Conservation (phyloP, 1,284 basidiomycete species). For the Phylloporus sp. region DNA sequence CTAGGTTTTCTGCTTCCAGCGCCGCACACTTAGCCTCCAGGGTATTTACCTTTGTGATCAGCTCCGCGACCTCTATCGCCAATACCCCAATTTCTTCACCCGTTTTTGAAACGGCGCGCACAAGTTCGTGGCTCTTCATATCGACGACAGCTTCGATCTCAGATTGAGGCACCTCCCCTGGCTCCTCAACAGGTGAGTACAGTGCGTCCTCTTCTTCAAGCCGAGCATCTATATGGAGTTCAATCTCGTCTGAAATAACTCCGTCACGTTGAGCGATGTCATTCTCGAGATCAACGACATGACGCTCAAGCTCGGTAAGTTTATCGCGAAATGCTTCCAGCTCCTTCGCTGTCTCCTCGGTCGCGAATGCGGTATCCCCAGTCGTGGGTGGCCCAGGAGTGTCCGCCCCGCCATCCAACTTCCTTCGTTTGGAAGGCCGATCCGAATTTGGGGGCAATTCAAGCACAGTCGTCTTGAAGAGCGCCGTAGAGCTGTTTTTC, state of each 20-base stretch:
- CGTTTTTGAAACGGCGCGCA: constrained; percentile 25
- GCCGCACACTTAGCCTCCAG: constrained; percentile 33
- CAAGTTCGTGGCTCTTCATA: constrained; percentile 23
- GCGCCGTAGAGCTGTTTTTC: constrained; percentile 23
- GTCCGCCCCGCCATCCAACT: constrained; percentile 29
- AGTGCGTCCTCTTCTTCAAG: constrained; percentile 37
- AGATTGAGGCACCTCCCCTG: constrained; percentile 16
- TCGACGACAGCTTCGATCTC: constrained; percentile 31
- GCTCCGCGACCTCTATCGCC: constrained; percentile 41
- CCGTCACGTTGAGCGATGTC: constrained; percentile 44
- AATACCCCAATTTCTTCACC: constrained; percentile 45
- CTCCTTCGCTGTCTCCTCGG: constrained; percentile 29
- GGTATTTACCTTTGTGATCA: constrained; percentile 37
- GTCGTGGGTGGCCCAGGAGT: constrained; percentile 1
- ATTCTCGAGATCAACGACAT: constrained; percentile 47
- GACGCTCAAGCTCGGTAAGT: constrained; percentile 44
- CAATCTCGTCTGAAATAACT: constrained; percentile 43
- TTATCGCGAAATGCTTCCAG: constrained; percentile 44
- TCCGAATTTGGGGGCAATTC: constrained; percentile 24
- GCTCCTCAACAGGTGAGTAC: constrained; percentile 22
- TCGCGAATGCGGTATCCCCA: constrained; percentile 16
- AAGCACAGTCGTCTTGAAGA: constrained; percentile 24
- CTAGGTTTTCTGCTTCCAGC: constrained; percentile 39
- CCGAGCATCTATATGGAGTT: constrained; percentile 41
- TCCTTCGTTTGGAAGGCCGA: constrained; percentile 45